A percentile compares a stretch with the other conserved stretches of the same genome.
Conservation (phyloP, 768 basidiomycete species). For the Xanthoconium purpureum region DNA sequence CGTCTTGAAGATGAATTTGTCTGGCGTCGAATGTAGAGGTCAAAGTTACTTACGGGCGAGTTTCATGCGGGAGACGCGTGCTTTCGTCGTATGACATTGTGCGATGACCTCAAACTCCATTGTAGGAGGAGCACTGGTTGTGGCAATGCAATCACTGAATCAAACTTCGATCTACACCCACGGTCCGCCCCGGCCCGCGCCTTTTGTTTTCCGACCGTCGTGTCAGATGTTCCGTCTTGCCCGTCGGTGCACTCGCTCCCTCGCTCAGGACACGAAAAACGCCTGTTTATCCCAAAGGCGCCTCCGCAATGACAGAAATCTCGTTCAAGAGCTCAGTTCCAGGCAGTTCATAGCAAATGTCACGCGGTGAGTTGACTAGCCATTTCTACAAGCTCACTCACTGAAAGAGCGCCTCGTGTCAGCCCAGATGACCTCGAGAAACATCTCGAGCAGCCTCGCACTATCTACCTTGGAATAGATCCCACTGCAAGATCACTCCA, state of each 20-base stretch:
- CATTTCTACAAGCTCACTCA: background rate
- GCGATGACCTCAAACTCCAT: constrained; percentile 87
- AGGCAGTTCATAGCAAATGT: constrained; percentile 37
- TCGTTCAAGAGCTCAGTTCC: constrained; percentile 33
- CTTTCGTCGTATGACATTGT: constrained; percentile 75
- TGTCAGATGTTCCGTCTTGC: constrained; percentile 22
- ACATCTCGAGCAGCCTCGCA: constrained; percentile 40
- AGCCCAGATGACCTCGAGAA: constrained; percentile 43
- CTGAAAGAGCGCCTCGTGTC: constrained; percentile 3
- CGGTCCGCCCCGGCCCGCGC: constrained; percentile 18
- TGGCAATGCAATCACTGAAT: constrained; percentile 13
- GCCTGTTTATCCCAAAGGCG: constrained; percentile 1
- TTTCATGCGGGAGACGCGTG: constrained; percentile 82
- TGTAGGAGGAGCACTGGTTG: background rate
- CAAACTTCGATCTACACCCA: background rate
- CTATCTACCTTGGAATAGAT: constrained; percentile 87
- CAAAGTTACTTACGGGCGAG: constrained; percentile 58
- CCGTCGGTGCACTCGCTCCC: constrained; percentile 16
- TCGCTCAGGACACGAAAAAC: background rate
- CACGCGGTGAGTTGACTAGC: constrained; percentile 29
- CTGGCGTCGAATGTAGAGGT: constrained; percentile 1
- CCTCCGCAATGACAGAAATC: constrained; percentile 18
- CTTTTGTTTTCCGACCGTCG: background rate
- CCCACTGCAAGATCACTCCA: constrained; percentile 89
- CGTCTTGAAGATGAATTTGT: constrained; percentile 47